Base-by-base conservation (phyloP, 441 rosid species). In the Brassica hybrid region DNA sequence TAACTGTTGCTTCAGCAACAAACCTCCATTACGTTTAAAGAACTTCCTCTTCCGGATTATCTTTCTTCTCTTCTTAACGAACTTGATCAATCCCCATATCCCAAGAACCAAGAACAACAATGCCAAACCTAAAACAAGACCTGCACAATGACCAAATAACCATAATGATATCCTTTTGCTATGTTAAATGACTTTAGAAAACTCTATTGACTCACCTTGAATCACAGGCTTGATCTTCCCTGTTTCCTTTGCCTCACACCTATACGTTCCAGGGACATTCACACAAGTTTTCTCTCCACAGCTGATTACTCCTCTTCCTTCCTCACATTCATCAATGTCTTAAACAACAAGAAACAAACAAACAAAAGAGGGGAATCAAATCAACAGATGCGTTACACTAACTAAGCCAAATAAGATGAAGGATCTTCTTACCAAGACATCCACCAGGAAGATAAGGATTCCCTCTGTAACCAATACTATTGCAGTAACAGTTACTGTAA, bases 381-480 rank as follows among this genome's bases (percentile, higher is more conserved):
- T 27, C 30, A 4, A 27, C 30, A 27, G 30, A 27, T 27, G 30
- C 30, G 5, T 27, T 3, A 5, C 5, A 5, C 5, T 27, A 27
- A 27, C 30, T 4, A 27, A 27, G 5, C 5, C 30, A 27, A 21
- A 1, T 2, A 0, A 27, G 30, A 27, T 27, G 30, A 27, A 27
- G 30, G 5, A 41, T 41, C 0, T 10, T 48, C 72, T 1, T 78
- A 87, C 89, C 88, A 79, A 67, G 36, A 69, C 91, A 87, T 4
- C 86, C 91, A 41, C 66, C 17, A 19, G 73, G 27, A 50, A 82
- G 79, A 19, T 88, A 88, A 0, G 89, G 88, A 45, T 88, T 77
- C 57, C 76, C 81, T 45, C 63, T 65, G 58, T 57, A 77, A 19
- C 76, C 76, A 1, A 41, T 25, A 0, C 3, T 0, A 57, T 77